A percentile compares a stretch with the other conserved stretches of the same genome.
Conservation (phyloP, 1,284 basidiomycete species). For the Ustilago tritici region DNA sequence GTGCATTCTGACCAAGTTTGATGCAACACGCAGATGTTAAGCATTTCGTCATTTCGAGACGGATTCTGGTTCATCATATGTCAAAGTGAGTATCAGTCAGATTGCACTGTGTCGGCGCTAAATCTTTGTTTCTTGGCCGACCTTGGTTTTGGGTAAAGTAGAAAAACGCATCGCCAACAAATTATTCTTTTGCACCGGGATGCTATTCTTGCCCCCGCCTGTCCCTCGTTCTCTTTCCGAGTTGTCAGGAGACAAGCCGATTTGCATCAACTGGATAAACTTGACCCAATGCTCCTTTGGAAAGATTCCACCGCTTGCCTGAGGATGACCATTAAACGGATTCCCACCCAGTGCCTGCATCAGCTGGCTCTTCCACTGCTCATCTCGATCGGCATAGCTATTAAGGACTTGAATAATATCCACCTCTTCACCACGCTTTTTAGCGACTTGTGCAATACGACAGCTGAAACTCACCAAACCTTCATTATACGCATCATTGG, state of each 20-base stretch:
- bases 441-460: constrained; percentile 41
- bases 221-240: not conserved
- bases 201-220: constrained; percentile 14
- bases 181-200: constrained; percentile 40
- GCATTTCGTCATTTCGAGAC: too few relatives aligned
- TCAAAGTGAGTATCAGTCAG: constrained; percentile 1
- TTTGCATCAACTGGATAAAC: constrained; percentile 55
- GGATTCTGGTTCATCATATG: not conserved
- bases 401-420: constrained; percentile 55
- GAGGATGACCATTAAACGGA: constrained; percentile 55
- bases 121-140: not conserved
- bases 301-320: constrained; percentile 60
- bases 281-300: constrained; percentile 46
- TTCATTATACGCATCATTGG: constrained; percentile 51
- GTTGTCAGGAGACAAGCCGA: constrained; percentile 48
- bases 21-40: not conserved
- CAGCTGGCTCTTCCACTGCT: constrained; percentile 17
- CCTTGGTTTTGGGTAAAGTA: constrained; percentile 31
- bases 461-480: constrained; percentile 46
- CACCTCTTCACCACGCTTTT: constrained; percentile 46
- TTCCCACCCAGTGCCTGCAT: constrained; percentile 30
- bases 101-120: not conserved
- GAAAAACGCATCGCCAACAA: constrained; percentile 47
- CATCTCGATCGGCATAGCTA: constrained; percentile 51
- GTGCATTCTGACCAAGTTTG: constrained; percentile 38